These are phyloP conservation scores for Aphanocladium album DNA, from an alignment of 2,329 filamentous ascomycete species.

Conservation along the genomic window DNA sequence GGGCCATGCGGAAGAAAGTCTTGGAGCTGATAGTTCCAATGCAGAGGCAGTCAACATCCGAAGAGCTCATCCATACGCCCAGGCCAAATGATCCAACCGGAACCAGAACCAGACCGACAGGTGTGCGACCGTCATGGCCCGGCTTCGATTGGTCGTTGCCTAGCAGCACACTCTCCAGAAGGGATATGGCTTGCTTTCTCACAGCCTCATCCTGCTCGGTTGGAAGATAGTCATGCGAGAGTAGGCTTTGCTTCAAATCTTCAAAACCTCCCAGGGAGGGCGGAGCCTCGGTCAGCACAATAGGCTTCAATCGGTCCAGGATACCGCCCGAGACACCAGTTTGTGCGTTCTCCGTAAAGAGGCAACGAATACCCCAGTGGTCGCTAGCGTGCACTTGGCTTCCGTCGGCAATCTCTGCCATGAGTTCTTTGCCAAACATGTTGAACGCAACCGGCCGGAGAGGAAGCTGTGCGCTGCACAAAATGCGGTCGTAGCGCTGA, in stretches of 20 bases:
- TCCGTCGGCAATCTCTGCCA: not conserved
- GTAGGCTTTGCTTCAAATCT: conserved; percentile 35
- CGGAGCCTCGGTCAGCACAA: conserved; percentile 29
- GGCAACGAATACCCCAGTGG: conserved; percentile 53
- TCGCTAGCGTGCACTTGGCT: conserved; percentile 39
- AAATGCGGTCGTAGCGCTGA: conserved; percentile 61
- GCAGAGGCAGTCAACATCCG: conserved; percentile 62
- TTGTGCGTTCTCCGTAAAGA: conserved; percentile 22
- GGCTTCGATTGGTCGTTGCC: conserved; percentile 22
- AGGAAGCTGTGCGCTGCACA: conserved; percentile 42
- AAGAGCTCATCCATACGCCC: conserved; percentile 54
- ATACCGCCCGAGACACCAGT: not conserved
- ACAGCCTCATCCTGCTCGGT: conserved; percentile 35
- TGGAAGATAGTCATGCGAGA: conserved; percentile 39
- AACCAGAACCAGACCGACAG: conserved; percentile 43
- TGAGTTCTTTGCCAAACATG: conserved; percentile 44
- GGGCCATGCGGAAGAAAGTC: conserved; percentile 56
- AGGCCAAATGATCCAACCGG: conserved; percentile 64
- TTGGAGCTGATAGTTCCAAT: conserved; percentile 56
- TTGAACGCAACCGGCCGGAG: conserved; percentile 41
- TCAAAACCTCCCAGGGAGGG: conserved; percentile 26
- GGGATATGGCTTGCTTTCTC: conserved; percentile 39
- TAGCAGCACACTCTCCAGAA: conserved; percentile 39
- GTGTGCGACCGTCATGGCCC: conserved; percentile 15
- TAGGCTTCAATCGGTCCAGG: conserved; percentile 12